Percentiles rank a stretch among this genome's conserved stretches.
phyloP scores from a whole-genome alignment of 1,284 basidiomycete genomes.

The Cutaneotrichosporon dermatis region DNA sequence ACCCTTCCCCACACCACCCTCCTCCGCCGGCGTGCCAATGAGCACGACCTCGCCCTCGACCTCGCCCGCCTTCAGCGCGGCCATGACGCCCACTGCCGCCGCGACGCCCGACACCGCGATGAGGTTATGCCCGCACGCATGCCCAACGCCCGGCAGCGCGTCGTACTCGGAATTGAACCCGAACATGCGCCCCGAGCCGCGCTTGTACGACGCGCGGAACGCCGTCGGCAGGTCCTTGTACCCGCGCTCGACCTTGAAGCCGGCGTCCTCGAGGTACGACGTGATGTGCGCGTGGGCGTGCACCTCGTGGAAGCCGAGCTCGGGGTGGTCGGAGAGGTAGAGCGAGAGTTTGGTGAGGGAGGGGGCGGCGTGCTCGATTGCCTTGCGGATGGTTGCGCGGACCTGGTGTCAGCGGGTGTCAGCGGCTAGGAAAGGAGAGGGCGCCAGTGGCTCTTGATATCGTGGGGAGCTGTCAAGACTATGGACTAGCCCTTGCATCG shows the following conservation, averaged over 20 bases:
- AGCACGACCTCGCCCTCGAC: conserved; percentile 69
- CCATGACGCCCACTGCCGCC: conserved; percentile 65
- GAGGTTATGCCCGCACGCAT: conserved; percentile 82
- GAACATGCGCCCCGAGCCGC: conserved; percentile 57
- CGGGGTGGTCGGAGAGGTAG: conserved; percentile 41
- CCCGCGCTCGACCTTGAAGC: conserved; percentile 30
- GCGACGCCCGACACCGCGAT: conserved; percentile 77
- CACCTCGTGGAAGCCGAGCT: conserved; percentile 36
- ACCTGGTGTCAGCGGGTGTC: conserved; percentile 4
- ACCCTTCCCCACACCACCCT: conserved; percentile 72
- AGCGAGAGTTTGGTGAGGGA: conserved; percentile 42
- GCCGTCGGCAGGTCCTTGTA: conserved; percentile 54
- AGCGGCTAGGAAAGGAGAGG: too few species aligned
- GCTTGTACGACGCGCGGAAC: conserved; percentile 62
- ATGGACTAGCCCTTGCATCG: too few species aligned
- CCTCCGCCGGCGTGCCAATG: conserved; percentile 83
- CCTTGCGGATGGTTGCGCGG: conserved; percentile 2
- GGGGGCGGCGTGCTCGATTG: conserved; percentile 7
- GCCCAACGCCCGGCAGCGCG: conserved; percentile 55
- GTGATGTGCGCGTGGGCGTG: conserved; percentile 31
- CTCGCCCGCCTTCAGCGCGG: conserved; percentile 61
- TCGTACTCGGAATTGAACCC: conserved; percentile 65
- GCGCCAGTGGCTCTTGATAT: not conserved
- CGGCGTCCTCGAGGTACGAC: conserved; percentile 28
- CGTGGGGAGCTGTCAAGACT: not conserved